These are phyloP conservation scores for Lactarius vividus DNA, from an alignment of 768 basidiomycete genomes.

Conservation along the genomic window DNA sequence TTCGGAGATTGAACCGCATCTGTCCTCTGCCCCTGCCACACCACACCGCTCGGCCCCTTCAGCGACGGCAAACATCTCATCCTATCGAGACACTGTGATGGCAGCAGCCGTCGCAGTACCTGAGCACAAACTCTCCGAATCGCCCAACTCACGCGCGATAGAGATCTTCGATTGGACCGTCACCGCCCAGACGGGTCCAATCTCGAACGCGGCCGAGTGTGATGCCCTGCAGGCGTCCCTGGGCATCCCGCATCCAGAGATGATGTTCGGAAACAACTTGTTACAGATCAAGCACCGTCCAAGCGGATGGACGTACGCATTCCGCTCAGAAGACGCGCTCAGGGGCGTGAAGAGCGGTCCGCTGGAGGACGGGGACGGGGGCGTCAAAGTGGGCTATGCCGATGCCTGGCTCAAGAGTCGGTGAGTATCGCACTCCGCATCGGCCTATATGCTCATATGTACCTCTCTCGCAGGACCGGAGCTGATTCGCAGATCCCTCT, in stretches of 20 bases:
- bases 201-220: conserved; percentile 73
- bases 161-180: conserved; percentile 67
- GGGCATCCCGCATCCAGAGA: conserved; percentile 87
- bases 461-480: conserved; percentile 56
- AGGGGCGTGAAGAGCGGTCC: conserved; percentile 71
- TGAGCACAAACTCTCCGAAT: conserved; percentile 63
- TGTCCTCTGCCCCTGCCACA: no score
- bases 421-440: conserved; percentile 41
- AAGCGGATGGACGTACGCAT: conserved; percentile 62
- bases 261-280: conserved; percentile 89
- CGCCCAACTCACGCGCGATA: conserved; percentile 67
- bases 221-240: conserved; percentile 63
- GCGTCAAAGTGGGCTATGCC: conserved; percentile 92
- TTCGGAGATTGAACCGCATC: conserved; percentile 9
- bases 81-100: conserved; percentile 36
- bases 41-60: neutral
- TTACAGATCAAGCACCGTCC: conserved; percentile 64
- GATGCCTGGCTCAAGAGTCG: conserved; percentile 92
- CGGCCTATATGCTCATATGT: neutral
- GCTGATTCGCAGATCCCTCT: conserved; percentile 62
- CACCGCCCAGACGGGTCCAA: conserved; percentile 68
- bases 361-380: conserved; percentile 78
- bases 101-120: conserved; percentile 50
- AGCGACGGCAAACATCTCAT: conserved; percentile 13
- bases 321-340: conserved; percentile 68